Percentiles rank a stretch among this genome's conserved stretches.
phyloP scores from a whole-genome alignment of 306 rosid genomes.

The Acacia melanoxylon region DNA sequence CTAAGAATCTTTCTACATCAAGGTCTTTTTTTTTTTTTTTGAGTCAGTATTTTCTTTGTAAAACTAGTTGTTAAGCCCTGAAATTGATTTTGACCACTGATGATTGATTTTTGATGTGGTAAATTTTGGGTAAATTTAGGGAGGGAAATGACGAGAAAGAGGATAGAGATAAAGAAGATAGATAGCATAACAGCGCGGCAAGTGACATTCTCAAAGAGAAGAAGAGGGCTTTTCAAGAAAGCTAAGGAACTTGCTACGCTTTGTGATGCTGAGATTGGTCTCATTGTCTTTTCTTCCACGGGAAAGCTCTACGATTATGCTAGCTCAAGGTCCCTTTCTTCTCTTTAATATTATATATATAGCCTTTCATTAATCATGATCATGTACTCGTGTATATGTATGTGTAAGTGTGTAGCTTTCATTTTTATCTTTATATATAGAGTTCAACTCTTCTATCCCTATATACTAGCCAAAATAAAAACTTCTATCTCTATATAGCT shows the following conservation, averaged over 20 bases:
- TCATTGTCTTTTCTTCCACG: constrained; percentile 39
- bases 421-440: background rate
- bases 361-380: background rate
- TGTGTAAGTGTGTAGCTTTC: background rate
- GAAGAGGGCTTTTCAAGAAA: constrained; percentile 49
- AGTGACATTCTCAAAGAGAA: constrained; percentile 49
- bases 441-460: too few species aligned
- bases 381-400: too few species aligned
- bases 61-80: background rate
- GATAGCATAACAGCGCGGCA: constrained; percentile 49
- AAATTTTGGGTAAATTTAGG: background rate
- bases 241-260: constrained; percentile 49
- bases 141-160: constrained; percentile 35
- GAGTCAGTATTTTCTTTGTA: background rate
- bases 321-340: constrained; percentile 43
- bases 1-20: background rate
- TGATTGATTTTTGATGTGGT: background rate
- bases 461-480: background rate
- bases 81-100: background rate
- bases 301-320: constrained; percentile 44
- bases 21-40: background rate
- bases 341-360: background rate
- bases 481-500: background rate
- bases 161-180: constrained; percentile 44
- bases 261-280: constrained; percentile 52